These are phyloP conservation scores for Oryza glaberrima DNA, from an alignment of 176 grass and related monocot genomes.

Conservation along the genomic window DNA sequence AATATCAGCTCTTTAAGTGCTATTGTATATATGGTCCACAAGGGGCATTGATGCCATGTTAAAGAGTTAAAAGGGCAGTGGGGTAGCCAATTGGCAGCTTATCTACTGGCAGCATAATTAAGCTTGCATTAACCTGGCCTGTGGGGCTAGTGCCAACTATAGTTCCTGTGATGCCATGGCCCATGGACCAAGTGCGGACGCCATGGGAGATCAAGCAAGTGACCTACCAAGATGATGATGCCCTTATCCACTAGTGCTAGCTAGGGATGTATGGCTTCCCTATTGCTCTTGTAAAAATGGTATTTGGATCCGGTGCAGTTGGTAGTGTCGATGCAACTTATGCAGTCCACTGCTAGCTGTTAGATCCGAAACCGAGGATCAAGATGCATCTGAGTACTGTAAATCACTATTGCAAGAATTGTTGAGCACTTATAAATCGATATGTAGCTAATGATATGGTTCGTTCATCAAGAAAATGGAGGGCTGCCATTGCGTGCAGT, in stretches of 20 bases:
- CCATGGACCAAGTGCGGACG: constrained; percentile 26
- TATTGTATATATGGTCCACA: constrained; percentile 20
- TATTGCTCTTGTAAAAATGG: neutral
- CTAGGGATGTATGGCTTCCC: neutral
- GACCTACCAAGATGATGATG: constrained; percentile 8
- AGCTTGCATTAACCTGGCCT: neutral
- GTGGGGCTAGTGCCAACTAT: constrained; percentile 17
- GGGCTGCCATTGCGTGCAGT: no score
- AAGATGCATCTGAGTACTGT: no score
- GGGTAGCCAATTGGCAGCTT: neutral
- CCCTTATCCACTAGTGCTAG: constrained; percentile 21
- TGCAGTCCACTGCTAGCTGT: no score
- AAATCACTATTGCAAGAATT: no score
- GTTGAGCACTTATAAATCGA: no score
- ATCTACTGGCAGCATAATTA: constrained; percentile 24
- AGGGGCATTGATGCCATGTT: constrained; percentile 23
- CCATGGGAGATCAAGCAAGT: constrained; percentile 9
- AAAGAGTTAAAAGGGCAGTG: constrained; percentile 20
- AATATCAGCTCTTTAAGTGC: neutral
- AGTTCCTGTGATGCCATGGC: constrained; percentile 15
- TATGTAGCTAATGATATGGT: no score
- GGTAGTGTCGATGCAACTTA: no score
- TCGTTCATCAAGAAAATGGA: no score
- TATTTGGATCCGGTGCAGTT: no score
- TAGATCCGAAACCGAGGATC: no score